Evolutionary conservation across 495 filamentous ascomycete genomes (phyloP).

Genomic region (Parathielavia hyrcaniae): DNA sequence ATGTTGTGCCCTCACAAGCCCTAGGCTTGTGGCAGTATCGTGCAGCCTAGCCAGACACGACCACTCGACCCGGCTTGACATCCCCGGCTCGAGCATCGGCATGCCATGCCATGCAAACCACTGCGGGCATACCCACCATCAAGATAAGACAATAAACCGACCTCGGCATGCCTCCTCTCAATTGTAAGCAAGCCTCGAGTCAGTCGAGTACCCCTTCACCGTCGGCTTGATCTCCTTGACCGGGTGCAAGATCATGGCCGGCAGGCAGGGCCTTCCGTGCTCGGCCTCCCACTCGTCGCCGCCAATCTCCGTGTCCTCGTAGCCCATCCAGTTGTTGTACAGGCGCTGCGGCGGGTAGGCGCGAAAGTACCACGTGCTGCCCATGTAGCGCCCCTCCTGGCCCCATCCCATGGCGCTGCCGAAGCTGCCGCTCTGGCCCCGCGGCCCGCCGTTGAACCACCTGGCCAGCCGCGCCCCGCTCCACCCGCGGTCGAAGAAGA

Average conservation of each 20-base stretch:
- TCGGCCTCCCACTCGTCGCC: constrained; percentile 48
- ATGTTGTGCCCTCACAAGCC: not conserved
- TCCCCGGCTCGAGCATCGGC: not conserved
- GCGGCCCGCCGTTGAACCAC: constrained; percentile 56
- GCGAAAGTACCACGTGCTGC: constrained; percentile 54
- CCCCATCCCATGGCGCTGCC: constrained; percentile 48
- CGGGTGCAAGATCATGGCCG: constrained; percentile 52
- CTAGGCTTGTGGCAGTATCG: not conserved
- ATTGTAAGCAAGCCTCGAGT: constrained; percentile 27
- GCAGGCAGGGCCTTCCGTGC: constrained; percentile 50
- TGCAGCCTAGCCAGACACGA: not conserved
- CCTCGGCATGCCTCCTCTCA: not conserved
- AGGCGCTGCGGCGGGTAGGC: constrained; percentile 48
- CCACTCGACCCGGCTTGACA: not conserved
- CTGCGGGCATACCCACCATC: not conserved
- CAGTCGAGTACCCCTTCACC: constrained; percentile 33
- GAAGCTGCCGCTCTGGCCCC: constrained; percentile 42
- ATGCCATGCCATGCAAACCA: not conserved
- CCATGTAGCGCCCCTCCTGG: constrained; percentile 50
- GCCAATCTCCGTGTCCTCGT: constrained; percentile 46
- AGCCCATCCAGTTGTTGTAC: constrained; percentile 59
- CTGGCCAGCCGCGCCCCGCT: constrained; percentile 47
- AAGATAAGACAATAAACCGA: not conserved
- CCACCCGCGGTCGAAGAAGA: constrained; percentile 61
- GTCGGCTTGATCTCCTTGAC: constrained; percentile 47